Base-by-base conservation (phyloP, 148 eudicot species). In the Oxyria digyna region DNA sequence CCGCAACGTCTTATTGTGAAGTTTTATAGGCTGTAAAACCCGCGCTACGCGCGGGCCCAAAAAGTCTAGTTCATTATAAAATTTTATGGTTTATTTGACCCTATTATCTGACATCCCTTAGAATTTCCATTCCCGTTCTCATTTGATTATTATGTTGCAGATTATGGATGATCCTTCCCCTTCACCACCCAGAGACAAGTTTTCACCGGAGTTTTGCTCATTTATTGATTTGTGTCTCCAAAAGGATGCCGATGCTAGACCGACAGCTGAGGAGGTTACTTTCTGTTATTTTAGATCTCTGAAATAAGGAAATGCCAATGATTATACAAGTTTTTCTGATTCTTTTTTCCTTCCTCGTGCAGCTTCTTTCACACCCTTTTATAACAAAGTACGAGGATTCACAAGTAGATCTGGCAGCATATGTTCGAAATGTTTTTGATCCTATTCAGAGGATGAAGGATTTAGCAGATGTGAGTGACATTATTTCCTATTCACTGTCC, bases 131-230 rank as follows among this genome's bases (percentile, higher is more conserved):
- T 26, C 65, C 15, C 33, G 31, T 14, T 33, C 33, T 59, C 31
- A 46, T 46, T n/a, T 46, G 21, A 1, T 10, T 38, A 3, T 24
- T 45, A 71, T 20, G 33, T 70, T 69, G 64, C 83, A 93, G 98
- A 93, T 93, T 45, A 75, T 89, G 75, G 98, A 93, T 73, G 98
- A 93, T 80, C 96, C 98, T 48, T 93, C 98, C 38, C 96, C 98
- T 41, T 84, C 92, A n/a, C 91, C 89, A 24, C 76, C 86, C 71
- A 83, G 78, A 43, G 77, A 85, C 69, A 69, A 63, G 6, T 89
- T 86, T 81, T 89, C 98, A 1, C 78, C 96, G 8, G 98, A 93
- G 71, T 89, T 93, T 72, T 89, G 91, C 76, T 89, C 91, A 52
- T 93, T 93, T 76, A 77, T 93, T 65, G 90, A 89, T 75, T 89